These are phyloP conservation scores for Peronospora belbahrii DNA, from an alignment of 352 stramenopile species.

Conservation along the genomic window DNA sequence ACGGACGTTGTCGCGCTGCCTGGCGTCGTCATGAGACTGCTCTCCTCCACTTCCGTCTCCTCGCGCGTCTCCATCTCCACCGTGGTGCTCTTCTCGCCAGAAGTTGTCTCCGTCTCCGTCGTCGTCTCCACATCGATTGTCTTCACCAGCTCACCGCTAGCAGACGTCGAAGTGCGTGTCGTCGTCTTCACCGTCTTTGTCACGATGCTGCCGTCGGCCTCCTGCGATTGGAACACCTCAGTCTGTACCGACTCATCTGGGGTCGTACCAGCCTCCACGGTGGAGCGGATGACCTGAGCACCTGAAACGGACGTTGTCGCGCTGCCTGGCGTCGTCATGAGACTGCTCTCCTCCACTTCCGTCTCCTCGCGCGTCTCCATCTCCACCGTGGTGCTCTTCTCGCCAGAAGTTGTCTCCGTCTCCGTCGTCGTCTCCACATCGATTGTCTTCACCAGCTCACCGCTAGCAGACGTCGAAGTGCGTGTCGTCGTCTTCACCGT, in stretches of 20 bases:
- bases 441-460: too few species aligned
- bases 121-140: too few species aligned
- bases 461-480: too few species aligned
- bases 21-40: neutral
- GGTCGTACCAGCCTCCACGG: too few species aligned
- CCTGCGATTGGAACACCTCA: too few species aligned
- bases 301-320: neutral
- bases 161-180: too few species aligned
- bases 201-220: too few species aligned
- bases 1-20: neutral
- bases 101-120: conserved; percentile 2
- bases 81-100: conserved; percentile 4
- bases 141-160: too few species aligned
- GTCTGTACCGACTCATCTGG: too few species aligned
- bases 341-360: neutral
- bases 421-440: neutral
- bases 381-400: conserved; percentile 1
- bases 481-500: too few species aligned
- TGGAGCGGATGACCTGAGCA: neutral
- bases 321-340: neutral
- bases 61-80: conserved; percentile 9
- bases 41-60: conserved; percentile 15
- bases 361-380: conserved; percentile 1
- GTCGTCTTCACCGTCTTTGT: neutral
- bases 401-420: conserved; percentile 5